Evolutionary conservation across 768 basidiomycete species (phyloP), one percentile per base, ranked within the genome.

Genomic region (Fomitopsis pulvina): DNA sequence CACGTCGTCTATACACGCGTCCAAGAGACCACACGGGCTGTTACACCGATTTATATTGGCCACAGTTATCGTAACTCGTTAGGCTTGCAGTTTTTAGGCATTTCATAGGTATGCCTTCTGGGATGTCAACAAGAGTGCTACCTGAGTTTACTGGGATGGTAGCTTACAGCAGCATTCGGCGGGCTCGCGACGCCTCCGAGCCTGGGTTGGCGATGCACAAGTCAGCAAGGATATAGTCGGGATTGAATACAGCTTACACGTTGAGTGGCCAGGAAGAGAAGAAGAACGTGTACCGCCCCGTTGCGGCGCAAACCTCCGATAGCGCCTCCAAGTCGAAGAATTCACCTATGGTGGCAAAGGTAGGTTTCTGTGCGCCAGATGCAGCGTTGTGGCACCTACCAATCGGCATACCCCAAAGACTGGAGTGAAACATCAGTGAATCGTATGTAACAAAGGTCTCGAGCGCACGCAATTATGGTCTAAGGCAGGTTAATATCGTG

Each of bases 211-310:
- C n/a, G 53, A 45, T 22, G 20, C 25, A 34, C 29, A 32, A 9
- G n/a, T 34, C 42, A n/a, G 34, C 47, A 29, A 43, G 21, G 21
- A 16, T 37, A 21, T 16, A 25, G 25, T 11, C 21, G n/a, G 28
- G 12, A 20, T 37, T 44, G 20, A 41, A 6, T 4, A 37, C 14
- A 18, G 65, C 80, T 57, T 56, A 84, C 83, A 87, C 78, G 61
- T 84, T 77, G 53, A 88, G 68, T 0, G 85, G 84, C 83, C 81
- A 85, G 2, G 82, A 85, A 1, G 82, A 74, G 66, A 87, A 85
- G 73, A 86, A 87, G 63, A 88, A 85, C 9, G 80, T 81, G 61
- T 83, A 86, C 56, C 82, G 66, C 4, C 76, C 73, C 1, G 75
- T 77, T 53, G 76, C 75, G 4, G 73, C 74, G 58, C 81, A 86